Evolutionary conservation across 306 rosid species (phyloP).

Genomic region (Inga oerstediana): DNA sequence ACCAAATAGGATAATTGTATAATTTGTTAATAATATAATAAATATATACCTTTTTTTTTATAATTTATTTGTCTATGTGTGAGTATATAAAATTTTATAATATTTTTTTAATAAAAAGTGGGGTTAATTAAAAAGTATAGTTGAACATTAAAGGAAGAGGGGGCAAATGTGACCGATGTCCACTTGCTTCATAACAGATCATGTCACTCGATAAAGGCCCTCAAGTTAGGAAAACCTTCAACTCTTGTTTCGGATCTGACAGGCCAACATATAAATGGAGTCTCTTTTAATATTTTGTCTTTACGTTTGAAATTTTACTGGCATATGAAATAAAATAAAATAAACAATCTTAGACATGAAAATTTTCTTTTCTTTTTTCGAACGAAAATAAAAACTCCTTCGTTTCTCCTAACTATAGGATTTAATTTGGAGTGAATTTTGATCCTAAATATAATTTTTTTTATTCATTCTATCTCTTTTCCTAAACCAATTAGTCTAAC

Average conservation of each 20-base stretch:
- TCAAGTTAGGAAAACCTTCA: neutral
- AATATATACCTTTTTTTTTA: neutral
- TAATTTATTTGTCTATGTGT: neutral
- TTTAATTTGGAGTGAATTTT: no score
- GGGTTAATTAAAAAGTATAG: neutral
- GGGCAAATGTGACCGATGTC: slow-evolving; percentile 9
- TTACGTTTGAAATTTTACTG: neutral
- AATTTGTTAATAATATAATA: neutral
- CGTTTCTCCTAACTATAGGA: no score
- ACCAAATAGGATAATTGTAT: neutral
- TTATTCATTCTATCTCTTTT: no score
- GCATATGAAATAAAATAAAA: neutral
- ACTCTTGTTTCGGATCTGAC: neutral
- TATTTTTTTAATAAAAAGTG: neutral
- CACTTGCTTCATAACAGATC: slow-evolving; percentile 4
- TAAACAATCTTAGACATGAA: neutral
- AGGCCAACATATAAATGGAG: neutral
- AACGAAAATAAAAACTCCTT: neutral
- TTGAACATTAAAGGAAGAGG: neutral
- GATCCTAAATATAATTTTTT: no score
- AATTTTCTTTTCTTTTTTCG: neutral
- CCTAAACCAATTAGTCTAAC: no score
- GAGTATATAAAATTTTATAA: neutral
- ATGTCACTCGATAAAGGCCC: neutral
- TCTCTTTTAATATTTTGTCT: slow-evolving; percentile 1